These are phyloP conservation scores for Aspergillus clavatus DNA, from an alignment of 2,329 filamentous ascomycete species.

Conservation along the genomic window DNA sequence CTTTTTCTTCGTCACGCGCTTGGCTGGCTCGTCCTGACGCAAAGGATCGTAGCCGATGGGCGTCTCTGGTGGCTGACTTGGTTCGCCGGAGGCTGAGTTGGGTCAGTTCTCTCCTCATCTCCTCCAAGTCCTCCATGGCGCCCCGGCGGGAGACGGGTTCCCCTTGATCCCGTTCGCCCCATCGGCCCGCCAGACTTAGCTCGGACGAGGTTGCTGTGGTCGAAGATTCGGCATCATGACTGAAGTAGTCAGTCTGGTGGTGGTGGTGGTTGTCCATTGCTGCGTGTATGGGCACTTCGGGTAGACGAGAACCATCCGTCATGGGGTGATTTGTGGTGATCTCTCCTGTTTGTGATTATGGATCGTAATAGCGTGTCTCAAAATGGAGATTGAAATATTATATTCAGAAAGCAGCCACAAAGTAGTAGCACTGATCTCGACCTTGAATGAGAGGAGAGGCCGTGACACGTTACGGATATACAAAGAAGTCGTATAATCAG, in stretches of 20 bases:
- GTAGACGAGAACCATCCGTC: slow-evolving; percentile 9
- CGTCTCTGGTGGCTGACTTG: slow-evolving; percentile 25
- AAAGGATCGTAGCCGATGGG: slow-evolving; percentile 23
- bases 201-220: slow-evolving; percentile 6
- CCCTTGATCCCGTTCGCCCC: slow-evolving; percentile 59
- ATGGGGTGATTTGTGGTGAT: slow-evolving; percentile 4
- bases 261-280: slow-evolving; percentile 3
- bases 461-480: neutral
- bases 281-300: slow-evolving; percentile 6
- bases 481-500: too few relatives aligned
- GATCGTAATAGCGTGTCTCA: neutral
- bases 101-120: slow-evolving; percentile 53
- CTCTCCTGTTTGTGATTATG: neutral
- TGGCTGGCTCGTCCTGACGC: slow-evolving; percentile 21
- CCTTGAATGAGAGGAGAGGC: neutral
- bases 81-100: slow-evolving; percentile 45
- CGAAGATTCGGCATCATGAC: neutral
- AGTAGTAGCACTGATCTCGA: neutral
- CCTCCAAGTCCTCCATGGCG: slow-evolving; percentile 58
- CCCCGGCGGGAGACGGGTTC: slow-evolving; percentile 48
- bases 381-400: neutral
- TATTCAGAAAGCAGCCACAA: neutral
- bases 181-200: slow-evolving; percentile 46
- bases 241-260: neutral
- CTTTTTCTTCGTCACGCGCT: slow-evolving; percentile 42